Base-by-base conservation (phyloP, 1,139 yeast species). In the Diutina siamensis region DNA sequence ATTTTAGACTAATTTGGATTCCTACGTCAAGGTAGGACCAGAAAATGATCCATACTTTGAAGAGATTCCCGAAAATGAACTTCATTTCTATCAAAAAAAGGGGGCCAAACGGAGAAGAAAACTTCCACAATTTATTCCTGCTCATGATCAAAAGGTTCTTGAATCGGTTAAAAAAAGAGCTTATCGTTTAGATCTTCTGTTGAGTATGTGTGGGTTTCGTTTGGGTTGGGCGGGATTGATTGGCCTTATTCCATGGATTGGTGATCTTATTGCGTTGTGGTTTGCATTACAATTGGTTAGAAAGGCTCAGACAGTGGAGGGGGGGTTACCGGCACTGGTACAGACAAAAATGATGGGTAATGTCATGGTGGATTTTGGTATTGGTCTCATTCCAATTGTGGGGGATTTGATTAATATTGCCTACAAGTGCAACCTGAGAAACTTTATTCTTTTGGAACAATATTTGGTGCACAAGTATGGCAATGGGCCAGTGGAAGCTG, bases 381-480 rank as follows among this genome's bases (percentile, higher is more conserved):
- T 85, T 46, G 88, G 92, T 0, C 63, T 85, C 54, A 74, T 83
- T 40, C 94, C 95, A 1, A 50, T 84, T 36, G 76, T 84, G 17
- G 95, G 95, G 10, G 85, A 77, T 53, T 61, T 83, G 42, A 69
- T 81, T 47, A 78, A 78, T 50, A 77, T 85, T 25, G 65, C 80
- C 46, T 85, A 82, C 63, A 81, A 83, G 63, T 78, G 88, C 47
- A 83, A 83, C 54, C 80, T 86, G 31, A 64, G 95, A 50, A 85
- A 85, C 57, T 79, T 80, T 45, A 65, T 83, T 38, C 53, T 82
- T 44, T 61, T 83, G 53, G 89, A 84, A 57, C 69, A 71, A 47
- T 65, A 75, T 51, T 61, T 83, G 53, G 69, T 72, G 35, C 64
- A 67, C 44, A 76, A 75, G 53, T 63, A 72, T 44, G 33, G n/a